Evolutionary conservation across 2,329 filamentous ascomycete species (phyloP).

Genomic region (Neurospora sp.): DNA sequence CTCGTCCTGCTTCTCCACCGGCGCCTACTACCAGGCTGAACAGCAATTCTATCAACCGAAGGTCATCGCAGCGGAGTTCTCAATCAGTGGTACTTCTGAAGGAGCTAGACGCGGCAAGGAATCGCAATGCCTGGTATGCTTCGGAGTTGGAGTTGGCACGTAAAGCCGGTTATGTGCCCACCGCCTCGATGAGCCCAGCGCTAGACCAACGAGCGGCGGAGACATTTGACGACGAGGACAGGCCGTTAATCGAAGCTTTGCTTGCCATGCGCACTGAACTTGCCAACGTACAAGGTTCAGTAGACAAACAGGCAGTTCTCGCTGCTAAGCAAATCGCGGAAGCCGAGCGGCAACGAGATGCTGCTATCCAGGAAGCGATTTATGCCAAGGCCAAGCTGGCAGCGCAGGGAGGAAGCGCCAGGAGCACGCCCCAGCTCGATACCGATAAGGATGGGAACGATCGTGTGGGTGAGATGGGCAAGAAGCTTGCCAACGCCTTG

Average conservation of each 20-base stretch:
- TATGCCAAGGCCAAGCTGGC: conserved; percentile 91
- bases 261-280: conserved; percentile 85
- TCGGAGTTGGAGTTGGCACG: conserved; percentile 87
- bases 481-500: conserved; percentile 73
- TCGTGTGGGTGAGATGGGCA: conserved; percentile 63
- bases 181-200: conserved; percentile 56
- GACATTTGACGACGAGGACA: conserved; percentile 83
- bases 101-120: conserved; percentile 76
- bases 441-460: conserved; percentile 52
- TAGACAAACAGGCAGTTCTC: conserved; percentile 77
- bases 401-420: conserved; percentile 61
- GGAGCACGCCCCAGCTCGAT: conserved; percentile 49
- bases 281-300: conserved; percentile 76
- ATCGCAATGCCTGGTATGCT: conserved; percentile 91
- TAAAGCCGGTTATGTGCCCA: conserved; percentile 78
- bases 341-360: conserved; percentile 87
- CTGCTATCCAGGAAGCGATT: conserved; percentile 86
- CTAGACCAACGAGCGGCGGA: conserved; percentile 70
- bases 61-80: conserved; percentile 50
- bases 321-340: conserved; percentile 87
- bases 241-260: conserved; percentile 82
- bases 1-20: conserved; percentile 46
- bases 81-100: conserved; percentile 69
- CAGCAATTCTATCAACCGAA: conserved; percentile 48
- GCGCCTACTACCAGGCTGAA: conserved; percentile 42